Base-by-base conservation (phyloP, 371 early-diverging fungal genomes). In the Apophysomyces variabilis region DNA sequence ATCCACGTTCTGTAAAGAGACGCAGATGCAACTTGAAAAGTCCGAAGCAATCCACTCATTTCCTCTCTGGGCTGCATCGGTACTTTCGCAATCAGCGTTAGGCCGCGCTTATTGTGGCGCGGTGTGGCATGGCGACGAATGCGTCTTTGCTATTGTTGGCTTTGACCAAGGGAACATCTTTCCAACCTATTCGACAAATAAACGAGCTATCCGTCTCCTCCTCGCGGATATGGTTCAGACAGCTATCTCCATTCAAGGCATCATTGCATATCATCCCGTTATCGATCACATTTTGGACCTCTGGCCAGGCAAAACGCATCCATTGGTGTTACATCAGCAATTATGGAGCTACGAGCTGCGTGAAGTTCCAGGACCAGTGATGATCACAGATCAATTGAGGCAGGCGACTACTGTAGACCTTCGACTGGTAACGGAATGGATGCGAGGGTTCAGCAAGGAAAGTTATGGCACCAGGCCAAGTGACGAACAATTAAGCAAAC, bases 161-260 rank as follows among this genome's bases (percentile, higher is more conserved):
- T 50, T 50, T 50, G 54, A 50, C 2, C 16, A 50, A 16, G 54
- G 54, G 9, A 50, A 50, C 54, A 50, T 50, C 32, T 50, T 50
- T 21, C 54, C 54, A n/a, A 50, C 54, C 7, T 21, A 21, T 9
- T 50, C 54, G 5, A 50, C 21, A 9, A 50, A 50, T 11, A 50
- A 21, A 50, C 9, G 3, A 26, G 54, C 54, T 7, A 50, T 50
- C 32, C 9, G 21, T 5, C 21, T 50, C 16, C 21, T 50, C 4
- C 5, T 50, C 5, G 21, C 16, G 21, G 54, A 50, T 26, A 50
- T 50, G 21, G 21, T 21, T 26, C 54, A 50, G 54, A 18, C 54
- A 21, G 21, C 54, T 21, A n/a, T 50, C 21, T 50, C 54, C 54
- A 50, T 50, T 26, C 54, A 50, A 50, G 54, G 54, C 5, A 50